Evolutionary conservation across 1,139 yeast species (phyloP).

Genomic region (Yamadazyma aaseri): DNA sequence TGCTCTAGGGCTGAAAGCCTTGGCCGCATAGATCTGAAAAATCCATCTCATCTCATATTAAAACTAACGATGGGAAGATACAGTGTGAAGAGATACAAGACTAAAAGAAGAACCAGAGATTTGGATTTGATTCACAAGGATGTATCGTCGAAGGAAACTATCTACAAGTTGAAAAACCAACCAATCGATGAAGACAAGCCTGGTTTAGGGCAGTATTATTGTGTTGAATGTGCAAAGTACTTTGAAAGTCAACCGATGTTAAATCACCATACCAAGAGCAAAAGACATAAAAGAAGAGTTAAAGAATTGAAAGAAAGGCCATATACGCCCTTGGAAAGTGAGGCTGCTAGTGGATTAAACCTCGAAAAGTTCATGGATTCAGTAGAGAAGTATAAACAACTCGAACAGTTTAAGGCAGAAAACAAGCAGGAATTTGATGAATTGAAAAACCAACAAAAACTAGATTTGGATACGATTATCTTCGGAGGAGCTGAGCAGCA

Average conservation of each 20-base stretch:
- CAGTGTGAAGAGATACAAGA: conserved; percentile 70
- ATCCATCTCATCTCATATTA: conserved; percentile 11
- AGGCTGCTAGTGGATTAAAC: conserved; percentile 85
- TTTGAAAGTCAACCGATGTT: conserved; percentile 77
- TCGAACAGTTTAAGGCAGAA: conserved; percentile 39
- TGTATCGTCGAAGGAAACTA: conserved; percentile 60
- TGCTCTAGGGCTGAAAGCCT: conserved; percentile 6
- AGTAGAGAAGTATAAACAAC: conserved; percentile 54
- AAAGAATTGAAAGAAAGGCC: conserved; percentile 76
- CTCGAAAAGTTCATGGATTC: conserved; percentile 62
- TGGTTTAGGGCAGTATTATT: conserved; percentile 92
- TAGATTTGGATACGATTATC: conserved; percentile 40
- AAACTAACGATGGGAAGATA: conserved; percentile 72
- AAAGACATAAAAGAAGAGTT: conserved; percentile 83
- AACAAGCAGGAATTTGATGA: conserved; percentile 38
- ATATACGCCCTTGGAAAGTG: conserved; percentile 82
- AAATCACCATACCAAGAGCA: conserved; percentile 69
- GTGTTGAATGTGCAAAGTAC: conserved; percentile 92
- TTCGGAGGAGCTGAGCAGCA: conserved; percentile 29
- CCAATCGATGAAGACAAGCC: conserved; percentile 87
- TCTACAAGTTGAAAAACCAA: conserved; percentile 68
- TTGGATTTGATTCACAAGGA: conserved; percentile 82
- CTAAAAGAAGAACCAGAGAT: conserved; percentile 82
- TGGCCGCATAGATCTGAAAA: neutral
- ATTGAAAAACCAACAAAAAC: conserved; percentile 38